These are phyloP conservation scores for Xylaria sp. DNA, from an alignment of 2,329 filamentous ascomycete genomes.

Conservation along the genomic window DNA sequence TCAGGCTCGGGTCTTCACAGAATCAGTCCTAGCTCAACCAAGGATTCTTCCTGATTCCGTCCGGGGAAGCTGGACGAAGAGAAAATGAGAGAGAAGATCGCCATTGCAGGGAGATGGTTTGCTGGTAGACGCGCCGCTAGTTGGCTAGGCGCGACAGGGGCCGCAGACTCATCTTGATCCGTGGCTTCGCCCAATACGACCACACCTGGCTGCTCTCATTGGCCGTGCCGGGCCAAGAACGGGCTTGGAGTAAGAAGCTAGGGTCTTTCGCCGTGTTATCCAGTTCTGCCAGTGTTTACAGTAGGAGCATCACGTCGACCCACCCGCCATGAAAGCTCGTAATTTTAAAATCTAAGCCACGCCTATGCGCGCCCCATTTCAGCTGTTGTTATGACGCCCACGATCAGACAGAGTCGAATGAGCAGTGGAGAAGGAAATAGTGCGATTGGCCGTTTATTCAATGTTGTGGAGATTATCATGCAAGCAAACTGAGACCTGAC, in stretches of 20 bases:
- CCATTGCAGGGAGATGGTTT: background rate
- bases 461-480: slow-evolving; percentile 19
- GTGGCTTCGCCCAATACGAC: slow-evolving; percentile 29
- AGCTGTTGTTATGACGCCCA: slow-evolving; percentile 12
- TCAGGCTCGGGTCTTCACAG: background rate
- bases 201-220: slow-evolving; percentile 17
- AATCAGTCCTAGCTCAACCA: slow-evolving; percentile 3
- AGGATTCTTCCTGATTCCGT: slow-evolving; percentile 2
- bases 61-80: slow-evolving; percentile 22
- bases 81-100: slow-evolving; percentile 12
- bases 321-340: slow-evolving; percentile 16
- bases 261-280: background rate
- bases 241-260: background rate
- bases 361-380: slow-evolving; percentile 18
- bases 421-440: background rate
- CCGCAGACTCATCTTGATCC: slow-evolving; percentile 25
- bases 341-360: slow-evolving; percentile 26
- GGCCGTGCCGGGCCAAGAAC: background rate
- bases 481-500: background rate
- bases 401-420: slow-evolving; percentile 14
- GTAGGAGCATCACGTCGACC: background rate
- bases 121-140: slow-evolving; percentile 2
- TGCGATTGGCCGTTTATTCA: background rate
- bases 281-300: background rate
- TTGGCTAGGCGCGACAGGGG: background rate